Conservation (phyloP, 352 stramenopile species). For the Globisporangium spinosum region DNA sequence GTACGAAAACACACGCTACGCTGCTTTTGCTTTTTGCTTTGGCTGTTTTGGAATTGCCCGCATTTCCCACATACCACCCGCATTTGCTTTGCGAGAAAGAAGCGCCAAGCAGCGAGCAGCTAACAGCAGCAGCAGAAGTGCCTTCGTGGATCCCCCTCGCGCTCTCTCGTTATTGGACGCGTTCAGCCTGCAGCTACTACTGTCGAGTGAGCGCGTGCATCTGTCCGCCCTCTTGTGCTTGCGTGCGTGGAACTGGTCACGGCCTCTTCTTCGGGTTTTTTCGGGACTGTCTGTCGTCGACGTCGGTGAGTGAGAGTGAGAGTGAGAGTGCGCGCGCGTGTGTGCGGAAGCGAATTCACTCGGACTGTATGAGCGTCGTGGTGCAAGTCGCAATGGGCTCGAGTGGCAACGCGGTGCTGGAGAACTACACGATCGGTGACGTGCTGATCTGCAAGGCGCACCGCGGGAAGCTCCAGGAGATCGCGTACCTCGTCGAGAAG, state of each 20-base stretch:
- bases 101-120: neutral
- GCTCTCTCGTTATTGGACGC: neutral
- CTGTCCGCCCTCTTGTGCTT: neutral
- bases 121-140: neutral
- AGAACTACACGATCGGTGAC: conserved; percentile 82
- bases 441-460: conserved; percentile 85
- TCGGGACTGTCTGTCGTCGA: neutral
- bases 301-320: neutral
- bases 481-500: conserved; percentile 69
- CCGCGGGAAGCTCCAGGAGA: conserved; percentile 77
- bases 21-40: neutral
- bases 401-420: conserved; percentile 43
- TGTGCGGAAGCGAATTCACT: neutral
- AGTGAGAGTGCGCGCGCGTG: no score
- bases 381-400: conserved; percentile 58
- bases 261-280: neutral
- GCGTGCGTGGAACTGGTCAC: neutral
- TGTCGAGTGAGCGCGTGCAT: no score
- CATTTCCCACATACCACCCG: neutral
- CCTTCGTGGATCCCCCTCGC: neutral
- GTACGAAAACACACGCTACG: neutral
- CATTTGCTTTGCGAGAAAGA: neutral
- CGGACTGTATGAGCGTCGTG: conserved; percentile 48
- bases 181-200: no score
- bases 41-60: neutral